Conservation (phyloP, 768 basidiomycete genomes). For the Rhizopogon rudus region DNA sequence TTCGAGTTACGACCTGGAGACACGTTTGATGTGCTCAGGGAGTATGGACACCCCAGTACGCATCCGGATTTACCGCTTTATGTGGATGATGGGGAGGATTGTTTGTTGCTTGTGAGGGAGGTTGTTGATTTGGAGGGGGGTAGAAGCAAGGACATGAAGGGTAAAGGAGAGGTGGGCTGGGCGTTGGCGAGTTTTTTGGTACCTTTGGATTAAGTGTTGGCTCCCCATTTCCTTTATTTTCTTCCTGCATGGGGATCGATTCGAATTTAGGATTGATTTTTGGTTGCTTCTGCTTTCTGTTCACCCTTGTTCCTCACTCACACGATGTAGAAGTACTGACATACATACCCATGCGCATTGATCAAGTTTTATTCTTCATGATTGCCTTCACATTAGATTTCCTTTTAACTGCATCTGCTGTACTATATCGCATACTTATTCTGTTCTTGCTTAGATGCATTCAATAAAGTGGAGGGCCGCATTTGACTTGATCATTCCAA, state of each 20-base stretch:
- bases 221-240: background rate
- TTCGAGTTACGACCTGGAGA: slow-evolving; percentile 63
- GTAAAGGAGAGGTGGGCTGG: slow-evolving; percentile 60
- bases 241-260: background rate
- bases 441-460: no score
- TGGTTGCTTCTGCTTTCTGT: slow-evolving; percentile 1
- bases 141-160: slow-evolving; percentile 11
- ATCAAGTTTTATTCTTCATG: no score
- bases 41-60: slow-evolving; percentile 73
- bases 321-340: no score
- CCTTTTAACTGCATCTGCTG: no score
- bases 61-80: slow-evolving; percentile 71
- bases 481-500: no score
- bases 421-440: no score
- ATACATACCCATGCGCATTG: no score
- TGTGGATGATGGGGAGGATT: slow-evolving; percentile 75
- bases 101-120: slow-evolving; percentile 68
- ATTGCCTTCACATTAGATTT: no score
- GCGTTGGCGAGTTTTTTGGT: slow-evolving; percentile 77
- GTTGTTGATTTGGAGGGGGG: slow-evolving; percentile 1
- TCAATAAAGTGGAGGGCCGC: no score
- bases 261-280: slow-evolving; percentile 5
- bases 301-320: no score
- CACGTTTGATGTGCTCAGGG: slow-evolving; percentile 62
- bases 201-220: slow-evolving; percentile 37